A percentile compares a stretch with the other conserved stretches of the same genome.
Conservation (phyloP, 2,329 filamentous ascomycete genomes). For the Botryosphaeria agaves region DNA sequence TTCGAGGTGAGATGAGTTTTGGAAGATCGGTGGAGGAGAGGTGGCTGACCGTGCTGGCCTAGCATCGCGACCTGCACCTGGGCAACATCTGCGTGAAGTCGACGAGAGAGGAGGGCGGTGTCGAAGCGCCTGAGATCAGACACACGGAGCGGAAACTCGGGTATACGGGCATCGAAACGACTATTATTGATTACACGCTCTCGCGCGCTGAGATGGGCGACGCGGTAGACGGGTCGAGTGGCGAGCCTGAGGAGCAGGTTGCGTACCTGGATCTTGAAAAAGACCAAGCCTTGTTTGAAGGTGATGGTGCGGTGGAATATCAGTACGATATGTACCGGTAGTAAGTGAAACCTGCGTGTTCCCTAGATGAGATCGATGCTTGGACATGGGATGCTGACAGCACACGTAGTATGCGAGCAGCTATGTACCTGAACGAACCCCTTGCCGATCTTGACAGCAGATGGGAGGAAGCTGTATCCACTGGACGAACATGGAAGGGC, state of each 20-base stretch:
- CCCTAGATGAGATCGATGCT: background rate
- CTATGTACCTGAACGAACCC: slow-evolving; percentile 21
- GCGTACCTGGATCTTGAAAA: slow-evolving; percentile 29
- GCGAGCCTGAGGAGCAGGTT: slow-evolving; percentile 11
- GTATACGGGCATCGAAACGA: slow-evolving; percentile 39
- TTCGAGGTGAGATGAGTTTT: slow-evolving; percentile 31
- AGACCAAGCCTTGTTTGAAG: slow-evolving; percentile 26
- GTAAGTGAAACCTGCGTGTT: slow-evolving; percentile 4
- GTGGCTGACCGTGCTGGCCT: slow-evolving; percentile 1
- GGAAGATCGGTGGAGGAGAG: background rate
- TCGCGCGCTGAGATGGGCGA: slow-evolving; percentile 36
- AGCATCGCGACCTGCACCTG: slow-evolving; percentile 47
- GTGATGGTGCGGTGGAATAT: slow-evolving; percentile 28
- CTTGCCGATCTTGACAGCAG: slow-evolving; percentile 17
- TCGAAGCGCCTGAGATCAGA: slow-evolving; percentile 7
- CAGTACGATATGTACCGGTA: slow-evolving; percentile 40
- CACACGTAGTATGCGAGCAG: slow-evolving; percentile 24
- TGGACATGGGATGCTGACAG: too few species aligned
- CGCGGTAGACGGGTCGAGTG: slow-evolving; percentile 3
- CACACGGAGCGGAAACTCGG: slow-evolving; percentile 22
- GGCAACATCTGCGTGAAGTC: slow-evolving; percentile 45
- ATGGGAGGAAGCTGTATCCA: slow-evolving; percentile 8
- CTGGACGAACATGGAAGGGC: slow-evolving; percentile 26
- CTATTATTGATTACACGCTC: slow-evolving; percentile 51
- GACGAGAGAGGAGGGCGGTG: background rate